phyloP scores from a whole-genome alignment of 352 stramenopile genomes.

The Globisporangium megalacanthum region DNA sequence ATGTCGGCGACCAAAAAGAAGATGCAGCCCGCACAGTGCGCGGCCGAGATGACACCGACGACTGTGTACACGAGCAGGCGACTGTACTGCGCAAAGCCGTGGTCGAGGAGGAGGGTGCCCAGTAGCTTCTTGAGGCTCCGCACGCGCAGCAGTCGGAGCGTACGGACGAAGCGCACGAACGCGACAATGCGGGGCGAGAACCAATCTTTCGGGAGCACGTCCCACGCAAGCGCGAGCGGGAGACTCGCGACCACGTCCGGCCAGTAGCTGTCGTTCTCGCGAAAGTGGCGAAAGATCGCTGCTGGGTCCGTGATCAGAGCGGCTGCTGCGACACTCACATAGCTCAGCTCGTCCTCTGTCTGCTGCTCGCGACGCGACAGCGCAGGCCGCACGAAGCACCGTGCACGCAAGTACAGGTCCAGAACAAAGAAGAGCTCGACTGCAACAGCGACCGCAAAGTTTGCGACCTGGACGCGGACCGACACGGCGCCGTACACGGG shows the following conservation, averaged over 20 bases:
- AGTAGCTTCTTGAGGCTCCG: constrained; percentile 28
- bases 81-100: constrained; percentile 30
- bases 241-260: constrained; percentile 27
- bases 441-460: constrained; percentile 26
- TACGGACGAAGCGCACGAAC: constrained; percentile 29
- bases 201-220: constrained; percentile 40
- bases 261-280: constrained; percentile 31
- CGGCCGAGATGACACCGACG: constrained; percentile 30
- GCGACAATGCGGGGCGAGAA: constrained; percentile 22
- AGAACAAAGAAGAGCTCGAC: constrained; percentile 60
- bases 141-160: constrained; percentile 43
- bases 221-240: constrained; percentile 51
- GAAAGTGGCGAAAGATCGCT: constrained; percentile 31
- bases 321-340: constrained; percentile 6
- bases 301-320: constrained; percentile 10
- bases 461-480: constrained; percentile 23
- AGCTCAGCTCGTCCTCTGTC: constrained; percentile 12
- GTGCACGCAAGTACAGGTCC: constrained; percentile 36
- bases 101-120: constrained; percentile 32
- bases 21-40: constrained; percentile 41
- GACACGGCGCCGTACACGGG: constrained; percentile 26
- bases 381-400: constrained; percentile 36
- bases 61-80: constrained; percentile 49
- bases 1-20: constrained; percentile 56
- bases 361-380: constrained; percentile 9